phyloP scores from a whole-genome alignment of 208 protist species.

The Leishmania lainsoni region DNA sequence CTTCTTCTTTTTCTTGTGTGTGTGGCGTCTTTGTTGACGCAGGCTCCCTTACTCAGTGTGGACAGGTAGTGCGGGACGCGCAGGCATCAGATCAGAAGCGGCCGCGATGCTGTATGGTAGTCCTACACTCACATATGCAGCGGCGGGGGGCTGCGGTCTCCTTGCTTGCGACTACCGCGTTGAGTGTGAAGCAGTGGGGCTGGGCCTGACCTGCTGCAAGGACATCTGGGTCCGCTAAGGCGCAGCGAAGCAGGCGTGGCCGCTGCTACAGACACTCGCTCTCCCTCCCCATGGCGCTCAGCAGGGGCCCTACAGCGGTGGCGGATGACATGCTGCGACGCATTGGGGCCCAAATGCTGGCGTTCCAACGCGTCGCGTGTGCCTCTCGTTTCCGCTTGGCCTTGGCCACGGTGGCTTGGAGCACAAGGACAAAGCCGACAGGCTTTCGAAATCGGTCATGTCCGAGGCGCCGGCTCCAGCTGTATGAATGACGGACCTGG shows the following conservation, averaged over 20 bases:
- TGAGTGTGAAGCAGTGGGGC: too few species aligned
- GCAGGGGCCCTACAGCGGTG: not conserved
- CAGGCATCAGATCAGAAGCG: not conserved
- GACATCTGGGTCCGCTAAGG: too few species aligned
- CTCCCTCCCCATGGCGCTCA: not conserved
- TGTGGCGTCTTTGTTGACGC: not conserved
- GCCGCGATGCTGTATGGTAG: too few species aligned
- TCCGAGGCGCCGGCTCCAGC: not conserved
- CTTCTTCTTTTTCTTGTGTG: not conserved
- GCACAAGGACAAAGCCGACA: not conserved
- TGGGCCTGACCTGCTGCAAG: too few species aligned
- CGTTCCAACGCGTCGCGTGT: not conserved
- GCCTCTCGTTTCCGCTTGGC: not conserved
- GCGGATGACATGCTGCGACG: not conserved
- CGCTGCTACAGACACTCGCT: not conserved
- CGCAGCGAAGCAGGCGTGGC: too few species aligned
- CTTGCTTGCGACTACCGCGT: too few species aligned
- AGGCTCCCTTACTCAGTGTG: not conserved
- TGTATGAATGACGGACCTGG: not conserved
- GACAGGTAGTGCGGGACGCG: not conserved
- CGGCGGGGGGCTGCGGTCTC: too few species aligned
- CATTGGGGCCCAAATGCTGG: not conserved
- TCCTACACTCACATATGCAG: too few species aligned
- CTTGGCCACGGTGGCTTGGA: not conserved
- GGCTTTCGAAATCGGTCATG: not conserved